Percentiles rank a stretch among this genome's conserved stretches.
Conservation (phyloP, 345 rosid species). For the Euphorbia pulcherrima region DNA sequence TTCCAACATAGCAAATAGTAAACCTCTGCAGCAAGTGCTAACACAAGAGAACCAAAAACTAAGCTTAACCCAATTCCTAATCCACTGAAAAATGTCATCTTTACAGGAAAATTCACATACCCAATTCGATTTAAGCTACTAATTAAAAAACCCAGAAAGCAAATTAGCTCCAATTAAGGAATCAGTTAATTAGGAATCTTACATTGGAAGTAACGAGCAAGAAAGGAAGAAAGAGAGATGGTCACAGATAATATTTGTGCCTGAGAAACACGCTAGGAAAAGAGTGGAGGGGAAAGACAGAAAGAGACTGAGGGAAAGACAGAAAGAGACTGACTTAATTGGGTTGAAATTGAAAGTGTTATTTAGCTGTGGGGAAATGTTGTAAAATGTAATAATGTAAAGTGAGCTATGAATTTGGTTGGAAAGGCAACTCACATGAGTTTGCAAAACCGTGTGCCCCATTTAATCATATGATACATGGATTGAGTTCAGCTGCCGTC, state of each 20-base stretch:
- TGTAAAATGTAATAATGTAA: not conserved
- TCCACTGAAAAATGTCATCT: constrained; percentile 58
- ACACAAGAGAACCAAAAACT: constrained; percentile 62
- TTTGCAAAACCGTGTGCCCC: constrained; percentile 17
- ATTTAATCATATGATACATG: constrained; percentile 8
- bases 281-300: constrained; percentile 11
- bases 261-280: constrained; percentile 22
- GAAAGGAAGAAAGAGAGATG: not conserved
- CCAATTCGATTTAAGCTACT: constrained; percentile 18
- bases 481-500: too few species aligned
- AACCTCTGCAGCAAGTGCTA: constrained; percentile 68
- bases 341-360: constrained; percentile 9
- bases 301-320: constrained; percentile 15
- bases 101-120: constrained; percentile 43
- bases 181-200: constrained; percentile 11
- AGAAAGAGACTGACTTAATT: constrained; percentile 13
- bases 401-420: constrained; percentile 15
- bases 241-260: constrained; percentile 13
- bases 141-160: not conserved
- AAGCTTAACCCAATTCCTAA: constrained; percentile 69
- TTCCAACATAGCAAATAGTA: constrained; percentile 85
- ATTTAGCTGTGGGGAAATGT: constrained; percentile 15
- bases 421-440: constrained; percentile 33
- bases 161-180: not conserved
- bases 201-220: constrained; percentile 17